These are phyloP conservation scores for Pinus taeda DNA, from an alignment of 75 land plant genomes.

Conservation along the genomic window DNA sequence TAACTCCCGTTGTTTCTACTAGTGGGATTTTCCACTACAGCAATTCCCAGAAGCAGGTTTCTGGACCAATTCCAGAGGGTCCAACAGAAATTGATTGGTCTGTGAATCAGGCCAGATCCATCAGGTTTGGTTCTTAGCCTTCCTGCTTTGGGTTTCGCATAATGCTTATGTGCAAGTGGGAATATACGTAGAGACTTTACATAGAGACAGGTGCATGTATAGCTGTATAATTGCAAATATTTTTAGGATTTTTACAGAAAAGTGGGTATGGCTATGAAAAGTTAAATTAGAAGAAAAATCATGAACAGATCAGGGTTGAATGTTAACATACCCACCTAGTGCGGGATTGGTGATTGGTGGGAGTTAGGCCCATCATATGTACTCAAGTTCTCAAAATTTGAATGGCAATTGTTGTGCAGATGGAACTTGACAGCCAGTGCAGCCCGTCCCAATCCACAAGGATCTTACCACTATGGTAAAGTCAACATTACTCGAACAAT, in stretches of 20 bases:
- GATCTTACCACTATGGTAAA: conserved; percentile 70
- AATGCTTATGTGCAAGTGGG: background rate
- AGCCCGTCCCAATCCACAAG: conserved; percentile 85
- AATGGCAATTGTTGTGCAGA: conserved; percentile 12
- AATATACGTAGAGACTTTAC: background rate
- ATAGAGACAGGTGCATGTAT: background rate
- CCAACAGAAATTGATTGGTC: conserved; percentile 14
- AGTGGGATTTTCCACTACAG: conserved; percentile 39
- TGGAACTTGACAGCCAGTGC: conserved; percentile 82
- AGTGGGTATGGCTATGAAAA: too few species aligned
- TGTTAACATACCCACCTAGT: too few species aligned
- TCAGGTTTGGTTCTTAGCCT: background rate
- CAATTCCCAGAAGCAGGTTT: conserved; percentile 18
- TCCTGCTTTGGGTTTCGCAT: background rate
- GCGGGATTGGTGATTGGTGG: too few species aligned
- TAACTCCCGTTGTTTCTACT: conserved; percentile 22
- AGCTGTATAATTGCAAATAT: too few species aligned
- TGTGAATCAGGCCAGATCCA: background rate
- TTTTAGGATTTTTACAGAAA: too few species aligned
- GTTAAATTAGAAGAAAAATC: too few species aligned
- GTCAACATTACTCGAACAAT: conserved; percentile 51
- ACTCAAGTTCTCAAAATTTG: too few species aligned
- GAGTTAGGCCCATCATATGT: too few species aligned
- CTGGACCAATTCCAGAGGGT: conserved; percentile 27
- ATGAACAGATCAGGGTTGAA: too few species aligned